These are phyloP conservation scores for Tolypocladium pustulatum DNA, from an alignment of 2,329 filamentous ascomycete genomes.

Conservation along the genomic window DNA sequence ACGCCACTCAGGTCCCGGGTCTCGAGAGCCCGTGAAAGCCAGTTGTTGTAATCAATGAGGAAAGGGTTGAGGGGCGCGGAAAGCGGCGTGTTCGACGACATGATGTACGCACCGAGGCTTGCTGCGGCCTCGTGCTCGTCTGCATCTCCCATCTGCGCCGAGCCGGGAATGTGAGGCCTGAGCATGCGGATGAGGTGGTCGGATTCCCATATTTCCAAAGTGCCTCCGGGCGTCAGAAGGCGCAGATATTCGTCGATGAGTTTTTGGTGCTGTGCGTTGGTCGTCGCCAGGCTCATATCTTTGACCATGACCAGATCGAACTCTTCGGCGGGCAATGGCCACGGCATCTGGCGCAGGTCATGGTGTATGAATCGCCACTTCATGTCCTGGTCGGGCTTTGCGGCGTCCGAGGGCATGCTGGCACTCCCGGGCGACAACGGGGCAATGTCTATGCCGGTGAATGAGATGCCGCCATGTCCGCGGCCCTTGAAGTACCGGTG, in stretches of 20 bases:
- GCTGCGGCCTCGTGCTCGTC: conserved; percentile 55
- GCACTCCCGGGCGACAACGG: conserved; percentile 45
- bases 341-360: conserved; percentile 63
- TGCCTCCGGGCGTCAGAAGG: conserved; percentile 65
- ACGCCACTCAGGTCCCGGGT: conserved; percentile 57
- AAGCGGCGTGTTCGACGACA: conserved; percentile 75
- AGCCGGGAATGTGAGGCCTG: conserved; percentile 60
- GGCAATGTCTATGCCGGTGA: conserved; percentile 75
- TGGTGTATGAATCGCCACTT: conserved; percentile 85
- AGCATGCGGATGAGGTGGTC: conserved; percentile 79
- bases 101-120: conserved; percentile 68
- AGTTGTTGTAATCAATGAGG: conserved; percentile 72
- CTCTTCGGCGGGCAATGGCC: conserved; percentile 68
- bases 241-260: conserved; percentile 65
- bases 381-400: conserved; percentile 59
- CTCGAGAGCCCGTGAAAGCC: conserved; percentile 69
- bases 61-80: conserved; percentile 72
- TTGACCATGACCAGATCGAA: conserved; percentile 89
- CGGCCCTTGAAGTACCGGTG: conserved; percentile 65
- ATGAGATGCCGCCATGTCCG: conserved; percentile 60
- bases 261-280: conserved; percentile 44
- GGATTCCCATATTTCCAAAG: conserved; percentile 80
- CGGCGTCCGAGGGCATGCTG: conserved; percentile 17
- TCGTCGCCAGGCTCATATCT: conserved; percentile 60
- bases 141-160: conserved; percentile 20